Evolutionary conservation across 2,329 filamentous ascomycete genomes (phyloP), one percentile per base, ranked within the genome.

Genomic region (Cladosporium sp.): DNA sequence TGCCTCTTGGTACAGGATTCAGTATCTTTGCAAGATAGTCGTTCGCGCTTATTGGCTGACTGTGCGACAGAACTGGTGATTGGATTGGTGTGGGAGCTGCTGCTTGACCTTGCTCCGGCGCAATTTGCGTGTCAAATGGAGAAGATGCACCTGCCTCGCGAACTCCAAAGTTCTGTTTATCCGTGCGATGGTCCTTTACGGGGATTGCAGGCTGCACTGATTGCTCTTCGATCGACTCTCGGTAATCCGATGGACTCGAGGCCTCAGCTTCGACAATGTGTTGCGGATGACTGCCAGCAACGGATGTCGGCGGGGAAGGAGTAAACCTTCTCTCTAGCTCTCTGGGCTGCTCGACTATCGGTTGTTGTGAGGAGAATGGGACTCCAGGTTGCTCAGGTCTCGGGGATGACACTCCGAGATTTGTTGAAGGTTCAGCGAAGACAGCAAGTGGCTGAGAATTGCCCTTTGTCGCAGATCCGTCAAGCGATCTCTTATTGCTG

Each of bases 121-220:
- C 52, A 13, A 66, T 32, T 36, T 68, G 66, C 10, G 65, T 67
- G 47, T 65, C 58, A 20, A 68, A 68, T 6, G 59, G 60, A 28
- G 62, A 64, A 9, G 63, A 59, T 17, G 62, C 60, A 13, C 13
- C 32, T 3, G 40, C 25, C 17, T 28, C 17, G 4, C 19, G 39
- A 13, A 37, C 45, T 20, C 36, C 25, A 8, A 9, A 28, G 3
- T 25, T 17, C 15, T 17, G 40, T 20, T 25, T 15, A 17, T 19
- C 9, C 22, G 19, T n/a, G 8, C 35, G n/a, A 5, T 22, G 34
- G 2, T 25, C 19, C 19, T 32, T 6, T 6, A 12, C 20, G 17
- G 37, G 15, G 24, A 15, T 7, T 7, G 12, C 37, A 35, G 12
- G 12, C 24, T 55, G 37, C 2, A 8, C 17, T 45, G n/a, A 3